phyloP scores from a whole-genome alignment of 306 rosid species.

The Ziziphus jujuba region DNA sequence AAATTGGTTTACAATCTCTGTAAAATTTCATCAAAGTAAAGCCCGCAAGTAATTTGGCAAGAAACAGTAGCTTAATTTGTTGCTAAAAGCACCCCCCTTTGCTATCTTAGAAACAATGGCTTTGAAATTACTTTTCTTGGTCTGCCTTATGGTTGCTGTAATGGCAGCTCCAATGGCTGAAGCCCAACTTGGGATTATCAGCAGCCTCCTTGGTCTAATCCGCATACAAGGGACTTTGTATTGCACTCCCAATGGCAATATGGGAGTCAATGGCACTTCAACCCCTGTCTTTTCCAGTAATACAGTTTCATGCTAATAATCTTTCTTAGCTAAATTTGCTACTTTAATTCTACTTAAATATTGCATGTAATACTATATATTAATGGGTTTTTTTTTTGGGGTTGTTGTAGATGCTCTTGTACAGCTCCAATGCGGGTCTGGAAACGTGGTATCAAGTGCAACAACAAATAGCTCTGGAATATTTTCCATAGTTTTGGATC shows the following conservation, averaged over 20 bases:
- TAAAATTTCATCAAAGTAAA: not conserved
- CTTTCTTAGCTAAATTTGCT: too few species aligned
- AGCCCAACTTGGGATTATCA: slow-evolving; percentile 5
- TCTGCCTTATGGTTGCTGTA: slow-evolving; percentile 12
- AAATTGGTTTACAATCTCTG: not conserved
- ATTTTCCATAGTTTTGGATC: slow-evolving; percentile 27
- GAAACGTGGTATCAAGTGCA: slow-evolving; percentile 26
- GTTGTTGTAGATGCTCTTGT: slow-evolving; percentile 29
- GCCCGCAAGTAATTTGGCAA: not conserved
- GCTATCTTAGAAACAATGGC: slow-evolving; percentile 11
- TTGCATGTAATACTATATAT: not conserved
- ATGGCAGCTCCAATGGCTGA: slow-evolving; percentile 11
- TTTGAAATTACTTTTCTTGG: slow-evolving; percentile 13
- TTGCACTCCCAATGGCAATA: slow-evolving; percentile 29
- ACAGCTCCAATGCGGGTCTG: slow-evolving; percentile 29
- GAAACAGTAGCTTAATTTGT: too few species aligned
- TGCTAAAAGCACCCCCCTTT: too few species aligned
- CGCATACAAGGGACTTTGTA: slow-evolving; percentile 24
- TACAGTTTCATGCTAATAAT: too few species aligned
- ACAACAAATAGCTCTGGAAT: slow-evolving; percentile 21
- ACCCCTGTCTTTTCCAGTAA: slow-evolving; percentile 42
- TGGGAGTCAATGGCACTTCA: slow-evolving; percentile 24
- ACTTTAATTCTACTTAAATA: too few species aligned
- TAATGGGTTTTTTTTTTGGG: not conserved
- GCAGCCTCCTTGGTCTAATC: slow-evolving; percentile 1